These are phyloP conservation scores for Mangifera indica DNA, from an alignment of 345 rosid genomes.

Conservation along the genomic window DNA sequence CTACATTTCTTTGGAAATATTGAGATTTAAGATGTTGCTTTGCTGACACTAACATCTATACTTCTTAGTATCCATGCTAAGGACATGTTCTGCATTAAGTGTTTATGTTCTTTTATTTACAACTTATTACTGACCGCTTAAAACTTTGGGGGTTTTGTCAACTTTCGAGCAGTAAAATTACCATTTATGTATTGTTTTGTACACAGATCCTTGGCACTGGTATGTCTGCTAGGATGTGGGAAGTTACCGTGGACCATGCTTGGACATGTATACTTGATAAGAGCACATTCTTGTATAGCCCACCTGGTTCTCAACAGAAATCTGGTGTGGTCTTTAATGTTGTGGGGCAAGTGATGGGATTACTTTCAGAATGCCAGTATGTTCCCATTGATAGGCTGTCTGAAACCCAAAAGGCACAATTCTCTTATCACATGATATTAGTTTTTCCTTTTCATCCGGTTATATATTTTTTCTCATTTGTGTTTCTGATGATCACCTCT, in stretches of 20 bases:
- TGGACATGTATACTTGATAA: constrained; percentile 74
- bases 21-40: not conserved
- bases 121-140: not conserved
- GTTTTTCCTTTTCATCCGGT: constrained; percentile 1
- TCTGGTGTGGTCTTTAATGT: constrained; percentile 86
- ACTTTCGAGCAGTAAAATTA: not conserved
- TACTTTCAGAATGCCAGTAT: constrained; percentile 67
- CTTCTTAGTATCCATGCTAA: not conserved
- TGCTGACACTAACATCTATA: not conserved
- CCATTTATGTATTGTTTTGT: constrained; percentile 15
- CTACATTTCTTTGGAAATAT: not conserved
- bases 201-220: constrained; percentile 93
- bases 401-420: constrained; percentile 75
- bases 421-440: constrained; percentile 14
- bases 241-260: constrained; percentile 85
- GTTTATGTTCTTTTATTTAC: too few species aligned
- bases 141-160: not conserved
- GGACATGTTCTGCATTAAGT: not conserved
- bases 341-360: constrained; percentile 83
- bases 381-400: constrained; percentile 64
- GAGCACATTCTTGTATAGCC: constrained; percentile 56
- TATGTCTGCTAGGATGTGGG: constrained; percentile 99
- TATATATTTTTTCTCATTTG: constrained; percentile 21
- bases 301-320: constrained; percentile 58
- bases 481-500: constrained; percentile 19